phyloP scores from a whole-genome alignment of 345 rosid genomes.

The Citrus cavaleriei region DNA sequence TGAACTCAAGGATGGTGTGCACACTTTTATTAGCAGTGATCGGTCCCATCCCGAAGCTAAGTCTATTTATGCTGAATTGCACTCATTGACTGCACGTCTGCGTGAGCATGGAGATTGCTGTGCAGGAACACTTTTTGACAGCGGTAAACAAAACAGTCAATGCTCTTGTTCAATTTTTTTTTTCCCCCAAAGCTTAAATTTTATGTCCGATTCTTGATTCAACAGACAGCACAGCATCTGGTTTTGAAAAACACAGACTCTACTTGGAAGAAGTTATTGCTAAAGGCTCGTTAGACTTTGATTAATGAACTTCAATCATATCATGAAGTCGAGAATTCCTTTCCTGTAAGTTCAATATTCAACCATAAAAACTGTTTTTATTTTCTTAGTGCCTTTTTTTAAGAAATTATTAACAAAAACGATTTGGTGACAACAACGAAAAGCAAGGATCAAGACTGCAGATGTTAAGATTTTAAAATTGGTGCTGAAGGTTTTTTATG shows the following conservation, averaged over 20 bases:
- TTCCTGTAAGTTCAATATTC: slow-evolving; percentile 34
- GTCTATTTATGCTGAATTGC: slow-evolving; percentile 27
- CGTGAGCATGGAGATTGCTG: slow-evolving; percentile 16
- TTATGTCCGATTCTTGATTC: no score
- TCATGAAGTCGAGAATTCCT: slow-evolving; percentile 38
- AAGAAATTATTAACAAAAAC: no score
- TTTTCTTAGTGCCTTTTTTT: no score
- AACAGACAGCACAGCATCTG: slow-evolving; percentile 20
- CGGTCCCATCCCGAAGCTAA: slow-evolving; percentile 32
- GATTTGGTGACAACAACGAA: no score
- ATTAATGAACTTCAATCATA: slow-evolving; percentile 65
- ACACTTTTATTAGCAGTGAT: slow-evolving; percentile 35
- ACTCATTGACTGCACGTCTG: slow-evolving; percentile 30
- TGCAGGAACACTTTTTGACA: no score
- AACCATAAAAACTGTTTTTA: neutral
- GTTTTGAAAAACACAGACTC: slow-evolving; percentile 35
- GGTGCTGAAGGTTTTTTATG: no score
- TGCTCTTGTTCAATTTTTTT: no score
- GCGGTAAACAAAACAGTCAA: no score
- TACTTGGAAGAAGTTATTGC: slow-evolving; percentile 22
- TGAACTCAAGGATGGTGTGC: slow-evolving; percentile 31
- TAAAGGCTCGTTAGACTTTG: slow-evolving; percentile 45
- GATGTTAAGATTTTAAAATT: no score
- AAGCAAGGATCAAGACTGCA: no score
- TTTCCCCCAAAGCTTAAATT: no score